phyloP scores from a whole-genome alignment of 2,329 filamentous ascomycete genomes.

The Aspergillus vadensis region DNA sequence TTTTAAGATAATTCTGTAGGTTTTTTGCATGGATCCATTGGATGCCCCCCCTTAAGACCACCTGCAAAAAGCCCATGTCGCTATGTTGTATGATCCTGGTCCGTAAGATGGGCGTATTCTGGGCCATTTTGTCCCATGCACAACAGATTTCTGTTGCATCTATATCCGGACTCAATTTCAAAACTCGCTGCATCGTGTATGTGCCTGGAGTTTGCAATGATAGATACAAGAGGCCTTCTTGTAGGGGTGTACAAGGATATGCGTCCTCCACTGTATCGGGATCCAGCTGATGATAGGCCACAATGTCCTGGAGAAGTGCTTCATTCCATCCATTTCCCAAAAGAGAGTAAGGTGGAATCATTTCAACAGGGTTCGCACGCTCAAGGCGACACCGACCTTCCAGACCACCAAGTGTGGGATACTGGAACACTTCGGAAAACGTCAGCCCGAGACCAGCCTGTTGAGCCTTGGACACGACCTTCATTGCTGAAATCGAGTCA shows the following conservation, averaged over 20 bases:
- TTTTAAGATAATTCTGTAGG: not conserved
- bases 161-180: slow-evolving; percentile 30
- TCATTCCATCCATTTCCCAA: too few relatives aligned
- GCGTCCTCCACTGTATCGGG: slow-evolving; percentile 21
- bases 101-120: too few relatives aligned
- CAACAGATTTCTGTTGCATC: slow-evolving; percentile 37
- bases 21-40: not conserved
- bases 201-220: slow-evolving; percentile 37
- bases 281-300: too few relatives aligned
- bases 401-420: too few relatives aligned
- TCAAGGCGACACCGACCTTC: too few relatives aligned
- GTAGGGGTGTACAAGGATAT: slow-evolving; percentile 33
- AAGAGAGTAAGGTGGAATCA: too few relatives aligned
- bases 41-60: not conserved
- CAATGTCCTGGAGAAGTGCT: too few relatives aligned
- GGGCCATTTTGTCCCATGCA: slow-evolving; percentile 34
- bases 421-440: too few relatives aligned
- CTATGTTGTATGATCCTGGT: too few relatives aligned
- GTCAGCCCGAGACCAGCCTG: too few relatives aligned
- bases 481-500: slow-evolving; percentile 14
- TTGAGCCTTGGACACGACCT: slow-evolving; percentile 2
- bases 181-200: slow-evolving; percentile 42
- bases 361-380: too few relatives aligned
- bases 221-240: slow-evolving; percentile 37
- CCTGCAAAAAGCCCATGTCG: not conserved